Evolutionary conservation across 2,329 filamentous ascomycete species (phyloP), one percentile per base, ranked within the genome.

Genomic region (Lecanoromycetidae sp.): DNA sequence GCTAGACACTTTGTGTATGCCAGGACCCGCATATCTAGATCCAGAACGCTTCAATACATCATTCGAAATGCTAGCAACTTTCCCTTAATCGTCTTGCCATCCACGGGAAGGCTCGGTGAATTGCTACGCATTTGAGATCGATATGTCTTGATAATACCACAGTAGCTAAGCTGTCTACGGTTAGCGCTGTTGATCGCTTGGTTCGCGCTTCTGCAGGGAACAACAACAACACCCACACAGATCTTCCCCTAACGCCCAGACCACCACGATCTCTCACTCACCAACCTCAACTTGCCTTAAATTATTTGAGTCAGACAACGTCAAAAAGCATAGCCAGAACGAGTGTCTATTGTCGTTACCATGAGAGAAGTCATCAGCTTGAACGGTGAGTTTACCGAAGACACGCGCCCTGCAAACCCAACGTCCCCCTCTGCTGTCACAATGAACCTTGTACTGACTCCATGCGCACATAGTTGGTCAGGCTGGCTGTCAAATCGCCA

Each of bases 341-440:
- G n/a, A 26, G 22, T 27, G 8, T 43, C n/a, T 13, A 15, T 27
- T 41, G 29, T 30, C 37, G 64, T 63, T 76, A 88, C 69, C 68
- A 96, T 96, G 90, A 88, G 90, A 84, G 90, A 96, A 81, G 87
- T 96, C 69, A 94, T 96, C 71, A 90, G 84, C 75, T 84, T 96
- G 79, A 95, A 95, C 79, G 88, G 90, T 95, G 80, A 34, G 52
- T 45, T 65, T 83, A 59, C 51, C 36, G 40, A 48, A 44, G 47
- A 49, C 34, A 48, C 35, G 47, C 48, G 29, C 50, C 33, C 20
- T 40, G 46, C 36, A 38, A 22, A 29, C 37, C 20, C 35, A 27
- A 23, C 20, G 23, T 49, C 22, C 26, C 64, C 60, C 65, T 70
- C 70, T 67, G 67, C 68, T 70, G 64, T 59, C 56, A 60, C 51